Conservation (phyloP, 441 rosid genomes). For the Gossypium aridum region DNA sequence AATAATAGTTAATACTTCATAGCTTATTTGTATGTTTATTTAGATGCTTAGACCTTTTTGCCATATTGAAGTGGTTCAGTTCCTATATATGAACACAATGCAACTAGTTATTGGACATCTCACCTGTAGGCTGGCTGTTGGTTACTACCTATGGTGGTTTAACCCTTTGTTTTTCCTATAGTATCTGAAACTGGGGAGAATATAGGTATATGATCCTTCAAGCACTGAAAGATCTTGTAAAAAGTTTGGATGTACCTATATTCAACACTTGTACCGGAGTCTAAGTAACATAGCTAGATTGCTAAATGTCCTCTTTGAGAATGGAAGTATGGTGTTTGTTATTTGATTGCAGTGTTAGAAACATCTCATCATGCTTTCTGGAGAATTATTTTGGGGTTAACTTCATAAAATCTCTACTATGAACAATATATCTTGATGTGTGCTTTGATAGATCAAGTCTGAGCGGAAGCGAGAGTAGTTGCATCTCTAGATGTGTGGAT, state of each 20-base stretch:
- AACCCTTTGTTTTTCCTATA: background rate
- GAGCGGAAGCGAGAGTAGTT: constrained; percentile 84
- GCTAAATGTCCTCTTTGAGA: background rate
- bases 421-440: no score
- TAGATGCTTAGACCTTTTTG: no score
- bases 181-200: no score
- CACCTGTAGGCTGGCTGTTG: background rate
- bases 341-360: background rate
- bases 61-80: no score
- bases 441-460: constrained; percentile 51
- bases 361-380: background rate
- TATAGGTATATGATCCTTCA: background rate
- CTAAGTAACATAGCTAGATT: background rate
- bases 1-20: no score
- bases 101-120: background rate
- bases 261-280: background rate
- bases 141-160: background rate
- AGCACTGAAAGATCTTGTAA: background rate
- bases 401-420: background rate
- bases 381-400: background rate
- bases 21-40: no score
- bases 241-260: no score
- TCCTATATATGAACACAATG: no score
- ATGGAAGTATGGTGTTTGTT: background rate
- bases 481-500: constrained; percentile 36